Base-by-base conservation (phyloP, 2,329 filamentous ascomycete genomes). In the Microcyclospora tardicrescens region DNA sequence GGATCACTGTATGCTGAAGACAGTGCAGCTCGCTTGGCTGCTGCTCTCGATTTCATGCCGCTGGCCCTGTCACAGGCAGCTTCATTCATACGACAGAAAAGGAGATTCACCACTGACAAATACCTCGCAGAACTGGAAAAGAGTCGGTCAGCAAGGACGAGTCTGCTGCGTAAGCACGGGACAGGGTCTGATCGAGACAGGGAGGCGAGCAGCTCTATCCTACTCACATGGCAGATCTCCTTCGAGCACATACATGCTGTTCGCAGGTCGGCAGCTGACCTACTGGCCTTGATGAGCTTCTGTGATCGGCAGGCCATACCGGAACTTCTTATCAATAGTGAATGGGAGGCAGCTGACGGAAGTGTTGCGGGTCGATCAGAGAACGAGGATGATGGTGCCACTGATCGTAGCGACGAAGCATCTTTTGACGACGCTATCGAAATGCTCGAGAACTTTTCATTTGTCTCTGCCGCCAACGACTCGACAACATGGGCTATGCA, bases 221-320 rank as follows among this genome's bases (percentile, higher is more conserved):
- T 53, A 5, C 13, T 37, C 6, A 49, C 50, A 3, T 52, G 47
- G 47, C 41, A 48, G 27, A 51, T 51, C 19, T 51, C 44, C 1
- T 52, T 53, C 33, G 43, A 52, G 12, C 43, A 50, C 10, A 42
- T 51, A 8, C 36, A 34, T 10, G 10, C 16, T 2, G 30, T 10
- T 1, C 33, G 38, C 13, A 15, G 27, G 15, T 44, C 44, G 3
- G 67, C 67, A 10, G 55, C 65, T 2, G 47, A 64, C 12, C 46
- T 69, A 9, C 43, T 71, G 0, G 64, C 63, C 1, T 53, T 70
- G 5, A 63, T 70, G 61, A 67, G 65, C 53, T 62, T 65, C 41
- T 70, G 66, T 43, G 57, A 70, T 36, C 50, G 53, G 6, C 38
- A 43, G 24, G 29, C 37, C 0, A 48, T 49, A 11, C 47, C 39